phyloP scores from a whole-genome alignment of 2,329 filamentous ascomycete genomes.

The Neopestalotiopsis sp. region DNA sequence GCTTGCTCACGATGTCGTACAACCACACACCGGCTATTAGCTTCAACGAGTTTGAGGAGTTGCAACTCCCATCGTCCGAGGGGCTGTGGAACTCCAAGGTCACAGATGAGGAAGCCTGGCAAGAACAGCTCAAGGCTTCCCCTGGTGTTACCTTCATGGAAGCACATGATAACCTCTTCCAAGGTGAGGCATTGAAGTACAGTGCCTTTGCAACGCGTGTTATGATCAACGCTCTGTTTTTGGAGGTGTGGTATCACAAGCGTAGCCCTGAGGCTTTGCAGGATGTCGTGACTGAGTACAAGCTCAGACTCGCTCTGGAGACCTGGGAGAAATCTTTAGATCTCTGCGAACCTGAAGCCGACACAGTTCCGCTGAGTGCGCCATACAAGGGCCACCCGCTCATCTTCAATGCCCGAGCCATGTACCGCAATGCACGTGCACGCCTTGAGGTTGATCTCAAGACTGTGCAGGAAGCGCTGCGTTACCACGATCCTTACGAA shows the following conservation, averaged over 20 bases:
- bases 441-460: constrained; percentile 95
- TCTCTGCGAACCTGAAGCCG: constrained; percentile 88
- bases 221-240: constrained; percentile 98
- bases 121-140: constrained; percentile 74
- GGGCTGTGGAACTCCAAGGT: constrained; percentile 89
- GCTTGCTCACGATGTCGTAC: constrained; percentile 91
- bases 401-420: constrained; percentile 97
- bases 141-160: constrained; percentile 87
- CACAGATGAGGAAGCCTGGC: constrained; percentile 82
- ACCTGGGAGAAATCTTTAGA: constrained; percentile 99
- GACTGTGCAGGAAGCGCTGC: constrained; percentile 91
- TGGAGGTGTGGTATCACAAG: constrained; percentile 99
- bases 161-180: constrained; percentile 93
- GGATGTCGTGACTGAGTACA: constrained; percentile 98
- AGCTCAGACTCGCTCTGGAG: constrained; percentile 91
- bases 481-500: constrained; percentile 97
- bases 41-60: constrained; percentile 96
- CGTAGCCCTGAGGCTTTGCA: constrained; percentile 96
- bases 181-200: constrained; percentile 88
- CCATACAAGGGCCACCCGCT: constrained; percentile 95
- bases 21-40: constrained; percentile 98
- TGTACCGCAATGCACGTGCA: constrained; percentile 92
- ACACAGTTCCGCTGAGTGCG: constrained; percentile 87
- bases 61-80: constrained; percentile 92
- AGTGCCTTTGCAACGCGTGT: constrained; percentile 96